Percentiles rank a stretch among this genome's conserved stretches.
These are phyloP conservation scores for Fonsecaea multimorphosa DNA, from an alignment of 2,329 filamentous ascomycete genomes.

Conservation along the genomic window DNA sequence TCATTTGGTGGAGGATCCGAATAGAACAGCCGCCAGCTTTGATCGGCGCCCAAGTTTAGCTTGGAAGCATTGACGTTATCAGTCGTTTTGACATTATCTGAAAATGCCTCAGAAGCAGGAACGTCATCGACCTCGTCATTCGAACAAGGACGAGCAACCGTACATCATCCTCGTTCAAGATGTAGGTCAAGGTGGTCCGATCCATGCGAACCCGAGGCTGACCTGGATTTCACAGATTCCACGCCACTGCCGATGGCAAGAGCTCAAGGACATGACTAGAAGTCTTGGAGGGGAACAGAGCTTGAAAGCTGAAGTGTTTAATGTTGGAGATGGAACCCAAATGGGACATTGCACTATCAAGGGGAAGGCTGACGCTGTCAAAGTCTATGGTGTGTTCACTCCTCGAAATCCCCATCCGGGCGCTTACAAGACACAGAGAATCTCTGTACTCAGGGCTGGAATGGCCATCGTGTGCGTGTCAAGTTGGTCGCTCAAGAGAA, in stretches of 20 bases:
- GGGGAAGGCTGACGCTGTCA: slow-evolving; percentile 28
- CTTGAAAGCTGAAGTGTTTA: slow-evolving; percentile 35
- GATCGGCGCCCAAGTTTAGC: slow-evolving; percentile 3
- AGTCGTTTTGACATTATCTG: neutral
- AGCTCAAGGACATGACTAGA: slow-evolving; percentile 39
- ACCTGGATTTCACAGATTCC: slow-evolving; percentile 32
- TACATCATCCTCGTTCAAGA: slow-evolving; percentile 38
- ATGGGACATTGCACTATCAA: slow-evolving; percentile 36
- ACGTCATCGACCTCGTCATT: slow-evolving; percentile 22
- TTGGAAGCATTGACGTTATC: slow-evolving; percentile 4
- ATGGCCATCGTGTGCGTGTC: slow-evolving; percentile 30
- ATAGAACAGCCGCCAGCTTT: slow-evolving; percentile 12
- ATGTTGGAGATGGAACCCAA: slow-evolving; percentile 28
- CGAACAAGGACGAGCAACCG: slow-evolving; percentile 34
- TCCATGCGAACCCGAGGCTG: neutral
- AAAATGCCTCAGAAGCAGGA: slow-evolving; percentile 30
- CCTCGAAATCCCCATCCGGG: neutral
- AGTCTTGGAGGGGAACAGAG: slow-evolving; percentile 32
- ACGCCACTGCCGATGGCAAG: slow-evolving; percentile 39
- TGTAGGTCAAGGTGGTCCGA: slow-evolving; percentile 24
- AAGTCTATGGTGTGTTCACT: slow-evolving; percentile 31
- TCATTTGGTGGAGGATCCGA: slow-evolving; percentile 22
- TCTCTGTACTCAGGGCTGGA: slow-evolving; percentile 31
- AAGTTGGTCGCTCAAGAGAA: slow-evolving; percentile 30
- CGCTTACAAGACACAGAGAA: slow-evolving; percentile 24